Conservation (phyloP, 2,329 filamentous ascomycete genomes). For the Colletotrichum agaves region DNA sequence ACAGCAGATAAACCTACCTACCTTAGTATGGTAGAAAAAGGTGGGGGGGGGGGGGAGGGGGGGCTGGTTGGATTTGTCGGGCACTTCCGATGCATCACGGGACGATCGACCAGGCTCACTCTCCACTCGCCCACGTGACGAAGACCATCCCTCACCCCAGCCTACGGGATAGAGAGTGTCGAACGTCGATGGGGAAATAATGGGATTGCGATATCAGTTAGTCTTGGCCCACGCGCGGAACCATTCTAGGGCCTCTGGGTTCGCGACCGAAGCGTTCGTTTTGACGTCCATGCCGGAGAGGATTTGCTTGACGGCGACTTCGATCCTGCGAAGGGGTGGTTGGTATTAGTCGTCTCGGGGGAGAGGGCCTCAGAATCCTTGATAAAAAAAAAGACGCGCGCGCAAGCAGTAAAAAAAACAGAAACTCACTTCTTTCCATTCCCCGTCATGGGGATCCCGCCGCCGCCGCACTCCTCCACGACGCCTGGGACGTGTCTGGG, state of each 20-base stretch:
- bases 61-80: too few species aligned
- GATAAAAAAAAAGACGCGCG: too few species aligned
- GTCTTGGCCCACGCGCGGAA: slow-evolving; percentile 80
- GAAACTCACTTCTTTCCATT: slow-evolving; percentile 91
- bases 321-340: slow-evolving; percentile 68
- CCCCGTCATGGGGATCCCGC: slow-evolving; percentile 88
- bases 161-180: too few species aligned
- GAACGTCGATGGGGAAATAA: neutral
- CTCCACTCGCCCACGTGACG: too few species aligned
- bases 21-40: too few species aligned
- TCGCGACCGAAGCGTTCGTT: slow-evolving; percentile 93
- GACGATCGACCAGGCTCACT: neutral
- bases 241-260: slow-evolving; percentile 88
- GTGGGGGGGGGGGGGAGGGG: too few species aligned
- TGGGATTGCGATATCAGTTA: slow-evolving; percentile 49
- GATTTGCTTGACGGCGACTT: slow-evolving; percentile 96
- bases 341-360: neutral
- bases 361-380: too few species aligned
- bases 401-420: neutral
- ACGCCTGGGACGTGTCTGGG: slow-evolving; percentile 89
- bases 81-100: neutral
- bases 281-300: slow-evolving; percentile 87
- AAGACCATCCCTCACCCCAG: too few species aligned
- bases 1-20: accelerated
- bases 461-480: slow-evolving; percentile 78